Percentiles rank a stretch among this genome's conserved stretches.
These are phyloP conservation scores for Hansfordia pulvinata DNA, from an alignment of 2,329 filamentous ascomycete species.

Conservation along the genomic window DNA sequence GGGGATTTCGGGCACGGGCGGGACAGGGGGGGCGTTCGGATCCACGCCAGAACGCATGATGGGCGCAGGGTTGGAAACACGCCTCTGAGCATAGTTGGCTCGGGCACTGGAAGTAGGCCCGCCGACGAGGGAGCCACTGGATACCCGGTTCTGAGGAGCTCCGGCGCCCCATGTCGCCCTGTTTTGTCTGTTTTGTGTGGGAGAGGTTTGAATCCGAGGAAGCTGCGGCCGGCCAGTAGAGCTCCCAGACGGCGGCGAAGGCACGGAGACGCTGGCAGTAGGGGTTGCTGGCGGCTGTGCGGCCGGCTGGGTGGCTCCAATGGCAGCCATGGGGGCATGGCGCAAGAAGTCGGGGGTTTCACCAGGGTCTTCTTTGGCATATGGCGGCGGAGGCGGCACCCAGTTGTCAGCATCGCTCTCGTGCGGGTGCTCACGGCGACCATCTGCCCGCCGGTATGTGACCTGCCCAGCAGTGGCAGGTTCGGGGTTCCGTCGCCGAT, in stretches of 20 bases:
- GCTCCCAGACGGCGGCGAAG: too few relatives aligned
- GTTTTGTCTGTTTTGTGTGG: slow-evolving; percentile 6
- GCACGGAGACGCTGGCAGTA: slow-evolving; percentile 8
- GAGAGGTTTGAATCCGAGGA: slow-evolving; percentile 14
- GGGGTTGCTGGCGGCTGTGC: slow-evolving; percentile 1
- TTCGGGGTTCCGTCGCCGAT: slow-evolving; percentile 50
- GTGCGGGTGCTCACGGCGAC: slow-evolving; percentile 60
- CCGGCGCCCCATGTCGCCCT: slow-evolving; percentile 9
- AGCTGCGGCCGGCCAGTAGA: slow-evolving; percentile 15
- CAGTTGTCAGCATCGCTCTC: slow-evolving; percentile 83
- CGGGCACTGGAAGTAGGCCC: too few relatives aligned
- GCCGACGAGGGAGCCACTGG: slow-evolving; percentile 3
- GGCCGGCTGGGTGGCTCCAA: slow-evolving; percentile 4
- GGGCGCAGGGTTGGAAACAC: too few relatives aligned
- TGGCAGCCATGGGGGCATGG: slow-evolving; percentile 27
- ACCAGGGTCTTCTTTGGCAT: slow-evolving; percentile 50
- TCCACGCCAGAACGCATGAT: too few relatives aligned
- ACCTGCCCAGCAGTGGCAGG: slow-evolving; percentile 38
- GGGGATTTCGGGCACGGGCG: too few relatives aligned
- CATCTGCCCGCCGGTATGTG: slow-evolving; percentile 55
- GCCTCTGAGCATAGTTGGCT: too few relatives aligned
- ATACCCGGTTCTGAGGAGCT: slow-evolving; percentile 4
- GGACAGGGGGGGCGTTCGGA: too few relatives aligned
- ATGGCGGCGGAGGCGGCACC: slow-evolving; percentile 75
- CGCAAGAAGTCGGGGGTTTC: slow-evolving; percentile 43